phyloP scores from a whole-genome alignment of 208 protist genomes.

The Leishmania martiniquensis region DNA sequence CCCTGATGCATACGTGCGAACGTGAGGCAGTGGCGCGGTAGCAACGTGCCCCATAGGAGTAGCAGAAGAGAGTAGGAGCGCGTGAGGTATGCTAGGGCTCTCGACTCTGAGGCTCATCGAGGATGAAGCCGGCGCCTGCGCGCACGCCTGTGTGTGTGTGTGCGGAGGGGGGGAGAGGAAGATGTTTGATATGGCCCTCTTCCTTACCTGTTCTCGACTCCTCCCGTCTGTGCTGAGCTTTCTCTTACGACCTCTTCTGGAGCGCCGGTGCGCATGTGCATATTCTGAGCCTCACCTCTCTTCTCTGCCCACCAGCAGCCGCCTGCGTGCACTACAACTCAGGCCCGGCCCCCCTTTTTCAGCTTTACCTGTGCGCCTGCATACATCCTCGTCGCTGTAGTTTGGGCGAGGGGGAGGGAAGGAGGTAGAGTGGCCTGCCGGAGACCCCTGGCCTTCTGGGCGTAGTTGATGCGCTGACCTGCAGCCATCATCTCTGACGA shows the following conservation, averaged over 20 bases:
- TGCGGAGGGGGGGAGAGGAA: too few relatives aligned
- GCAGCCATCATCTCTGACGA: not conserved
- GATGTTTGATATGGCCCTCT: not conserved
- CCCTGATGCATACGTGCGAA: not conserved
- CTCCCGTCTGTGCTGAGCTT: not conserved
- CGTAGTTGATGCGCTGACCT: not conserved
- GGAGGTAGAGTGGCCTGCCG: not conserved
- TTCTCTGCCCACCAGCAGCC: not conserved
- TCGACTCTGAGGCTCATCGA: constrained; percentile 1
- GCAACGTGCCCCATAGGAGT: not conserved
- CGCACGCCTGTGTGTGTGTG: not conserved
- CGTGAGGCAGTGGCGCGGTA: not conserved
- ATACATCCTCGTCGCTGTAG: not conserved
- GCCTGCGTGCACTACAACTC: not conserved
- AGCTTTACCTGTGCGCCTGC: not conserved
- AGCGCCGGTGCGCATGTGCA: not conserved
- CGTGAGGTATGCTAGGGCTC: not conserved
- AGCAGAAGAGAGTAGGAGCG: not conserved
- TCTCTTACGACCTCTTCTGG: not conserved
- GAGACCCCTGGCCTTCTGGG: not conserved
- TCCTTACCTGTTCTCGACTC: not conserved
- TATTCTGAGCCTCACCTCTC: not conserved
- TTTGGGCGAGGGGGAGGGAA: not conserved
- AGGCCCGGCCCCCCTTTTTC: not conserved
- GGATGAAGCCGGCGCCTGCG: not conserved